Evolutionary conservation across 352 stramenopile genomes (phyloP).

Genomic region (Phytophthora kernoviae): DNA sequence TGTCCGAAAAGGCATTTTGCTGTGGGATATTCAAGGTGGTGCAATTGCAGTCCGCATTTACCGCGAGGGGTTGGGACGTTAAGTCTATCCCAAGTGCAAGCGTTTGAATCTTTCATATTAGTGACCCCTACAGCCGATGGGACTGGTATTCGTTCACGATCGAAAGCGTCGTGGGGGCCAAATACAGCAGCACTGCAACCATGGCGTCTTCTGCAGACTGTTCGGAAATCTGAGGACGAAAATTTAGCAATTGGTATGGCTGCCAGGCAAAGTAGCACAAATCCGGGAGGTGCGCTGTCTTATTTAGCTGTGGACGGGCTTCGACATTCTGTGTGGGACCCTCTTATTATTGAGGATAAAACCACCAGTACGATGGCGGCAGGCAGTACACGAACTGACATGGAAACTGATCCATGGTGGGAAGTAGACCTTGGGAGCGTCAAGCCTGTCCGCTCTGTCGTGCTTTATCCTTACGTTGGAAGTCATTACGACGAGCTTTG

Average conservation of each 20-base stretch:
- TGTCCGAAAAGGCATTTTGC: conserved; percentile 45
- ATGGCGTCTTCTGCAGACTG: conserved; percentile 61
- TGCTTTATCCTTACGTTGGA: conserved; percentile 59
- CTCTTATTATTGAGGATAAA: conserved; percentile 25
- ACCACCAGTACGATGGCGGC: conserved; percentile 22
- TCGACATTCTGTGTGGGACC: conserved; percentile 41
- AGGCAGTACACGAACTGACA: conserved; percentile 53
- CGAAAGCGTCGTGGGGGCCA: conserved; percentile 53
- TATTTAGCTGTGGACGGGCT: conserved; percentile 61
- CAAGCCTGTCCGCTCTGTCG: conserved; percentile 49
- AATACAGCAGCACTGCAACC: conserved; percentile 36
- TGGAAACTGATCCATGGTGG: conserved; percentile 64
- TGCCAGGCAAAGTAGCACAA: conserved; percentile 68
- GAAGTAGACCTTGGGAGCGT: conserved; percentile 64
- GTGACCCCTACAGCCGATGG: conserved; percentile 54
- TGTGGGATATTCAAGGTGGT: conserved; percentile 56
- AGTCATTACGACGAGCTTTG: conserved; percentile 45
- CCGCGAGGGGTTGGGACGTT: conserved; percentile 40
- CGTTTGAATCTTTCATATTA: conserved; percentile 50
- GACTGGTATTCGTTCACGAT: conserved; percentile 44
- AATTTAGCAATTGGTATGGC: conserved; percentile 67
- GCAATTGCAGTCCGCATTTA: conserved; percentile 60
- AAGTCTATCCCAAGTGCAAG: conserved; percentile 55
- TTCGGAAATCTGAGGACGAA: conserved; percentile 55
- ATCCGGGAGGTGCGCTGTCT: conserved; percentile 36